phyloP scores from a whole-genome alignment of 2,329 filamentous ascomycete genomes.

The Alternaria angustiovoidea region DNA sequence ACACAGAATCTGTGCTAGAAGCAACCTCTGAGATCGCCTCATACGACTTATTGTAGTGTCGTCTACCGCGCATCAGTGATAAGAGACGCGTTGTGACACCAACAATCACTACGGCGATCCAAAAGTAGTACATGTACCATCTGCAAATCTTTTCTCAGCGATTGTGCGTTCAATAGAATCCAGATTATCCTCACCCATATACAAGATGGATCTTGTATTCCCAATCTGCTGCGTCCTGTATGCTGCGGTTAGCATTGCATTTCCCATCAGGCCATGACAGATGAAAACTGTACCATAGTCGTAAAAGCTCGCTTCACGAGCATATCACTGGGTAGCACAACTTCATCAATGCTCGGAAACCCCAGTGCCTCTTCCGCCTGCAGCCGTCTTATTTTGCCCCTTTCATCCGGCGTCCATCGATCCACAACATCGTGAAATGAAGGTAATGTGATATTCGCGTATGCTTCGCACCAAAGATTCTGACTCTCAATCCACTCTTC shows the following conservation, averaged over 20 bases:
- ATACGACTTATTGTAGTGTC: constrained; percentile 15
- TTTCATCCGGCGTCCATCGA: constrained; percentile 30
- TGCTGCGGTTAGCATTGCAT: constrained; percentile 3
- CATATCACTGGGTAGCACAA: constrained; percentile 30
- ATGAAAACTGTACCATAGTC: constrained; percentile 35
- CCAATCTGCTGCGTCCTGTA: constrained; percentile 37
- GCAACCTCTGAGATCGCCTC: constrained; percentile 4
- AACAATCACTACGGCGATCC: constrained; percentile 36
- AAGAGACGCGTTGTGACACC: constrained; percentile 35
- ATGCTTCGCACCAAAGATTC: constrained; percentile 32
- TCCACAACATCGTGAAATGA: constrained; percentile 36
- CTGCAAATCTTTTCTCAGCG: constrained; percentile 16
- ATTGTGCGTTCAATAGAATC: not conserved
- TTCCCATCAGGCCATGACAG: not conserved
- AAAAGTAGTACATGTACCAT: constrained; percentile 45
- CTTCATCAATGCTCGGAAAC: constrained; percentile 24
- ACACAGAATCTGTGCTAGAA: not conserved
- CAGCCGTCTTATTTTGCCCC: constrained; percentile 24
- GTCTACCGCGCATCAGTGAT: constrained; percentile 20
- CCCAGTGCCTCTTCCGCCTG: constrained; percentile 30
- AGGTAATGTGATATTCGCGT: constrained; percentile 34
- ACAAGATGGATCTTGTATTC: constrained; percentile 41
- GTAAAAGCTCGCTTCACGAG: constrained; percentile 39
- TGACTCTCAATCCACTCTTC: constrained; percentile 27
- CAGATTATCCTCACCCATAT: constrained; percentile 34